Conservation (phyloP, 2,329 filamentous ascomycete species). For the Tolypocladium tundrense region DNA sequence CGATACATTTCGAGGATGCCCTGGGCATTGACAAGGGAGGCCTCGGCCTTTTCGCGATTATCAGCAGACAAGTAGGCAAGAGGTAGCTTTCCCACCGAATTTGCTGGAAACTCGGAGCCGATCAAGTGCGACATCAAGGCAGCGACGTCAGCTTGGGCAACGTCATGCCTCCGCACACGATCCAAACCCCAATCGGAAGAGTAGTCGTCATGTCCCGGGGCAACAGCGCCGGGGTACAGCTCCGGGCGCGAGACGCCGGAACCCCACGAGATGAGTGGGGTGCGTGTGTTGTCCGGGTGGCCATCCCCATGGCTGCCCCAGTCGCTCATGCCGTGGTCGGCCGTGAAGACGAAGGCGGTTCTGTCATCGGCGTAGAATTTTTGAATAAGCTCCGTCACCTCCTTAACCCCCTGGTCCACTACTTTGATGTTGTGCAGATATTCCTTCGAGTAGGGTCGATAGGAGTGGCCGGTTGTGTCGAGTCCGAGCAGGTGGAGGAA, state of each 20-base stretch:
- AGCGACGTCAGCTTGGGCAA: slow-evolving; percentile 87
- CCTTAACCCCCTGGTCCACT: slow-evolving; percentile 80
- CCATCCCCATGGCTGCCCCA: slow-evolving; percentile 99
- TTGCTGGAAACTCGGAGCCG: slow-evolving; percentile 84
- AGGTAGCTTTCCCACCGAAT: slow-evolving; percentile 89
- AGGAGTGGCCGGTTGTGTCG: slow-evolving; percentile 80
- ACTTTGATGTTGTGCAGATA: slow-evolving; percentile 92
- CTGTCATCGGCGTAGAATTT: slow-evolving; percentile 77
- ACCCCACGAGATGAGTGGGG: slow-evolving; percentile 87
- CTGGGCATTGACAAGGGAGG: slow-evolving; percentile 72
- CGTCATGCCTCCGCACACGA: slow-evolving; percentile 75
- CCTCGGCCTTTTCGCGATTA: slow-evolving; percentile 69
- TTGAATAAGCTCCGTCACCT: slow-evolving; percentile 71
- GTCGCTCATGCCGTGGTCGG: slow-evolving; percentile 98
- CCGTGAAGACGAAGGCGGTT: slow-evolving; percentile 93
- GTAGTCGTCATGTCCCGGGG: slow-evolving; percentile 81
- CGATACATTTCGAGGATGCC: slow-evolving; percentile 92
- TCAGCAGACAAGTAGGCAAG: slow-evolving; percentile 68
- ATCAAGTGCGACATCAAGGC: slow-evolving; percentile 90
- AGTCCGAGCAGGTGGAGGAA: slow-evolving; percentile 89
- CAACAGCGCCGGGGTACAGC: slow-evolving; percentile 40
- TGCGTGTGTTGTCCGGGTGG: slow-evolving; percentile 93
- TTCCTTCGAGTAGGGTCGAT: slow-evolving; percentile 87
- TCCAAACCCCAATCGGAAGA: slow-evolving; percentile 83
- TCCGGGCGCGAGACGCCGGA: slow-evolving; percentile 75